Conservation (phyloP, 2,329 filamentous ascomycete species). For the Trichoderma cornu-damae region DNA sequence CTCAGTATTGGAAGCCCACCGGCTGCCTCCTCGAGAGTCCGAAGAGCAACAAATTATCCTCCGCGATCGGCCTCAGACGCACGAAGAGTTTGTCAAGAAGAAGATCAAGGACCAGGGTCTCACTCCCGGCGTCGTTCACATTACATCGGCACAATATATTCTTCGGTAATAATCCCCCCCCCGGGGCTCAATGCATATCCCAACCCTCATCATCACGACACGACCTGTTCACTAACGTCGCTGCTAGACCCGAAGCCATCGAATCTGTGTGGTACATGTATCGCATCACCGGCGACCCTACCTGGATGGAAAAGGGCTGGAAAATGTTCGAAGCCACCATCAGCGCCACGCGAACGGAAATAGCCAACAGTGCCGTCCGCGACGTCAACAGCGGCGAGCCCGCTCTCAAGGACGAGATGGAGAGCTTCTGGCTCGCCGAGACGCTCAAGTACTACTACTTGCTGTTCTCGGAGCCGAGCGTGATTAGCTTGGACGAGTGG, state of each 20-base stretch:
- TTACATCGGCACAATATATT: conserved; percentile 51
- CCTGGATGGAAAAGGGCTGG: conserved; percentile 80
- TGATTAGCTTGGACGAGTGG: conserved; percentile 65
- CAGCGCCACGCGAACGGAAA: conserved; percentile 58
- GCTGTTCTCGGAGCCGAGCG: conserved; percentile 62
- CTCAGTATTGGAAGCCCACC: conserved; percentile 17
- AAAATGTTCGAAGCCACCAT: conserved; percentile 73
- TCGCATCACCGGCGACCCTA: conserved; percentile 73
- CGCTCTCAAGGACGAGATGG: conserved; percentile 59
- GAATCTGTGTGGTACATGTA: conserved; percentile 89
- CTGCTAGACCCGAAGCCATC: conserved; percentile 69
- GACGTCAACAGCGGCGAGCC: conserved; percentile 51
- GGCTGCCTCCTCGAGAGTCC: conserved; percentile 7
- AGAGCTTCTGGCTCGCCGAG: conserved; percentile 88
- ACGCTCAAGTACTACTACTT: conserved; percentile 91
- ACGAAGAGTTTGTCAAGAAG: conserved; percentile 49
- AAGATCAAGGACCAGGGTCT: conserved; percentile 42
- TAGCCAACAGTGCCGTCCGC: conserved; percentile 64
- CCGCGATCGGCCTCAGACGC: conserved; percentile 40
- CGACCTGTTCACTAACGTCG: conserved; percentile 22
- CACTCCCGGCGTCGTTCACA: conserved; percentile 46
- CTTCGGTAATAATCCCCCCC: conserved; percentile 50
- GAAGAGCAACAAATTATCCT: conserved; percentile 1
- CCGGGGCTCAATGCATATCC: conserved; percentile 19
- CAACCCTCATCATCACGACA: conserved; percentile 18